Percentiles rank a stretch among this genome's conserved stretches.
Conservation (phyloP, 352 stramenopile species). For the Paralagenidium karlingii region DNA sequence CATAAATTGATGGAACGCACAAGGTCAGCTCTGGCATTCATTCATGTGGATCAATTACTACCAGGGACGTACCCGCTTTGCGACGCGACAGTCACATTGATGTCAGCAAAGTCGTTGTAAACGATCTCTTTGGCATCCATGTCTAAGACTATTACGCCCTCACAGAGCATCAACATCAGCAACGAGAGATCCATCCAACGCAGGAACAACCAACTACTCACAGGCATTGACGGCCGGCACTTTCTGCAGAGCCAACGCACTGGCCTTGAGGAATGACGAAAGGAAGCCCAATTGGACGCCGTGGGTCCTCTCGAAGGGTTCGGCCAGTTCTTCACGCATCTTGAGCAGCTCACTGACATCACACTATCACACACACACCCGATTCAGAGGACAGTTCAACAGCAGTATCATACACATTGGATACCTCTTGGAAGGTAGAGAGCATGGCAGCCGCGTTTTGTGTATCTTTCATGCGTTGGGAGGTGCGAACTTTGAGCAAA, state of each 20-base stretch:
- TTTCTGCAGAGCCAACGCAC: constrained; percentile 83
- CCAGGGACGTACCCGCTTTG: constrained; percentile 62
- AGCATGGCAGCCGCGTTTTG: constrained; percentile 98
- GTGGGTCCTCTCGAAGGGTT: constrained; percentile 94
- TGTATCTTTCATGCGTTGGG: constrained; percentile 94
- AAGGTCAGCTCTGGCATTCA: constrained; percentile 1
- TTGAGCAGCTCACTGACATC: constrained; percentile 96
- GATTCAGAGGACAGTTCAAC: neutral
- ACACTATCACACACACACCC: constrained; percentile 16
- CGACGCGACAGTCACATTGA: constrained; percentile 95
- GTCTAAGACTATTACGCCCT: constrained; percentile 84
- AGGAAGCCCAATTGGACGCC: constrained; percentile 98
- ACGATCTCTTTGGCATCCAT: constrained; percentile 98
- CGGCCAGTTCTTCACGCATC: constrained; percentile 83
- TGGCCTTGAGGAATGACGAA: constrained; percentile 96
- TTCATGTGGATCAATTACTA: neutral
- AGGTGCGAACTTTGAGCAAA: constrained; percentile 90
- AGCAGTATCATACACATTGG: neutral
- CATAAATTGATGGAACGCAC: neutral
- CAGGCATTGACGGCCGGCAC: constrained; percentile 96
- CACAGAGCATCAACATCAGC: constrained; percentile 4
- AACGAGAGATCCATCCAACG: neutral
- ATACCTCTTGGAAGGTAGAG: constrained; percentile 97
- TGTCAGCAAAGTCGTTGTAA: constrained; percentile 98
- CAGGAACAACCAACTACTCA: constrained; percentile 14